Evolutionary conservation across 164 flowering plant species (phyloP).

Genomic region (Vitis riparia): DNA sequence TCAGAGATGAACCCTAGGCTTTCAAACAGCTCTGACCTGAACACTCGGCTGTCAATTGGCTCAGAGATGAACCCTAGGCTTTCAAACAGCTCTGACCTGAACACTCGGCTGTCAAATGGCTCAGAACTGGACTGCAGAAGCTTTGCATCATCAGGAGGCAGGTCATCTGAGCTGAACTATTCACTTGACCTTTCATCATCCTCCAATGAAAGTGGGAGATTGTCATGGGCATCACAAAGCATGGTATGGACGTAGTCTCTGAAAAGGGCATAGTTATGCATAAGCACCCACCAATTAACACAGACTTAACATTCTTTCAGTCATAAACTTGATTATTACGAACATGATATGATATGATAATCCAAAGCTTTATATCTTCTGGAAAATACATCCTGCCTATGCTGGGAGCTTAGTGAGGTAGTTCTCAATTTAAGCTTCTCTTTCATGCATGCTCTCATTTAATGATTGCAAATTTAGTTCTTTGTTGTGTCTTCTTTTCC

Average conservation of each 20-base stretch:
- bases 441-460: too few relatives aligned
- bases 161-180: slow-evolving; percentile 23
- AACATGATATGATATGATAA: too few relatives aligned
- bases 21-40: slow-evolving; percentile 34
- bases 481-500: too few relatives aligned
- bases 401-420: too few relatives aligned
- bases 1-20: slow-evolving; percentile 27
- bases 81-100: slow-evolving; percentile 34
- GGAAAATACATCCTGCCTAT: too few relatives aligned
- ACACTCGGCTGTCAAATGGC: slow-evolving; percentile 26
- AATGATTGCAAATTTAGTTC: too few relatives aligned
- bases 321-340: too few relatives aligned
- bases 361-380: too few relatives aligned
- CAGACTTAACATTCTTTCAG: too few relatives aligned
- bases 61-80: slow-evolving; percentile 28
- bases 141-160: slow-evolving; percentile 22
- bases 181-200: slow-evolving; percentile 22
- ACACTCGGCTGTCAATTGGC: slow-evolving; percentile 10
- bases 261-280: slow-evolving; percentile 1
- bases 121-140: slow-evolving; percentile 29
- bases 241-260: slow-evolving; percentile 20
- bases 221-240: slow-evolving; percentile 28
- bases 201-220: slow-evolving; percentile 20
- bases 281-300: not conserved
- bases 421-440: too few relatives aligned